These are phyloP conservation scores for Aspergillus alliaceus DNA, from an alignment of 2,329 filamentous ascomycete species.

Conservation along the genomic window DNA sequence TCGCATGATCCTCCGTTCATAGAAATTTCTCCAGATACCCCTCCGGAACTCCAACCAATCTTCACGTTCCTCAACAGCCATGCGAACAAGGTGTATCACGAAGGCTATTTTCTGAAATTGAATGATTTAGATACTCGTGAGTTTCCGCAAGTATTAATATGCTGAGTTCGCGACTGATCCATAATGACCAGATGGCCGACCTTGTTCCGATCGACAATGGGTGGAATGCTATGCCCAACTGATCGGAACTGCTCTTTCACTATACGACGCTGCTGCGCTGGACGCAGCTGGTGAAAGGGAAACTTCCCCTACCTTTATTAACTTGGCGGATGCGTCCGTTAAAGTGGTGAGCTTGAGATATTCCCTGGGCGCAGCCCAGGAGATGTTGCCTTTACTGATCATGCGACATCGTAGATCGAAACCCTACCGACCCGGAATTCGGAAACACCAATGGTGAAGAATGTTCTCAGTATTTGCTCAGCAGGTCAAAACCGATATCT, in stretches of 20 bases:
- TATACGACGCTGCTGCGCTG: slow-evolving; percentile 93
- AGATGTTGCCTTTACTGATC: neutral
- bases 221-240: slow-evolving; percentile 96
- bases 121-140: slow-evolving; percentile 90
- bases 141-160: slow-evolving; percentile 39
- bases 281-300: slow-evolving; percentile 85
- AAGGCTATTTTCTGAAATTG: slow-evolving; percentile 95
- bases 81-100: slow-evolving; percentile 93
- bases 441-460: slow-evolving; percentile 79
- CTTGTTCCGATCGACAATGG: slow-evolving; percentile 85
- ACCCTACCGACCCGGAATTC: slow-evolving; percentile 80
- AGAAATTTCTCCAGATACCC: slow-evolving; percentile 80
- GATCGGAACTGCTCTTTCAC: slow-evolving; percentile 87
- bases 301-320: slow-evolving; percentile 89
- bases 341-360: slow-evolving; percentile 74
- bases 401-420: slow-evolving; percentile 65
- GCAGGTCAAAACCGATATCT: slow-evolving; percentile 94
- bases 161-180: slow-evolving; percentile 29
- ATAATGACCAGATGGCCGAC: slow-evolving; percentile 68
- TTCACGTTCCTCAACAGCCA: slow-evolving; percentile 94
- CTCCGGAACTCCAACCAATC: slow-evolving; percentile 90
- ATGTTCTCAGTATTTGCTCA: slow-evolving; percentile 93
- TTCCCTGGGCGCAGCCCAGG: neutral
- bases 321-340: slow-evolving; percentile 93
- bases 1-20: slow-evolving; percentile 82